phyloP scores from a whole-genome alignment of 2,329 filamentous ascomycete genomes.

The Fusarium sp. region DNA sequence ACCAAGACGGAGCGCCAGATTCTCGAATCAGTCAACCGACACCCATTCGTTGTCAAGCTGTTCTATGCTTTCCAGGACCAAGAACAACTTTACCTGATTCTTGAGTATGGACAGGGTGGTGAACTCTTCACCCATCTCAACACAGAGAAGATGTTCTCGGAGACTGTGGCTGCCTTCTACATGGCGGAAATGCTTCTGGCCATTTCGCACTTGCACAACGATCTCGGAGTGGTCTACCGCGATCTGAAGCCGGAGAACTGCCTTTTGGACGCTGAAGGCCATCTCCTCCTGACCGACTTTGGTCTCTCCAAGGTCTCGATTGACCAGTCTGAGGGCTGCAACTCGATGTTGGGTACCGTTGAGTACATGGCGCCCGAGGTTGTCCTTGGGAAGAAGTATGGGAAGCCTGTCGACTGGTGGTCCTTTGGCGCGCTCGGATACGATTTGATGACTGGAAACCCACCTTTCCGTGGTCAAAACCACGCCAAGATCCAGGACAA shows the following conservation, averaged over 20 bases:
- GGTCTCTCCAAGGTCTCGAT: conserved; percentile 95
- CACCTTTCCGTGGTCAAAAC: conserved; percentile 92
- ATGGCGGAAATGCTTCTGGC: conserved; percentile 98
- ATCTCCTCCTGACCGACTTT: conserved; percentile 96
- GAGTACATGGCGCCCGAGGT: conserved; percentile 99
- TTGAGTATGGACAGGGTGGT: conserved; percentile 97
- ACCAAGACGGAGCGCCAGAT: conserved; percentile 97
- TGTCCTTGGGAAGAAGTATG: conserved; percentile 88
- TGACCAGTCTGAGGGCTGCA: conserved; percentile 76
- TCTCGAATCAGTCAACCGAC: conserved; percentile 93
- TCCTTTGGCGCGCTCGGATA: conserved; percentile 93
- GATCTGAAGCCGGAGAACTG: conserved; percentile 99
- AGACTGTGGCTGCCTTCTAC: conserved; percentile 93
- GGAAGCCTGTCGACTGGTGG: conserved; percentile 98
- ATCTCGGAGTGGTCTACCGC: conserved; percentile 94
- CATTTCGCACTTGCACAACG: conserved; percentile 91
- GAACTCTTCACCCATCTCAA: conserved; percentile 97
- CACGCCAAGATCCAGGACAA: conserved; percentile 96
- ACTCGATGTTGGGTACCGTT: conserved; percentile 92
- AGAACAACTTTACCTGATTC: conserved; percentile 96
- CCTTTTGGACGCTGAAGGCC: conserved; percentile 89
- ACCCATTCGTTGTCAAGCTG: conserved; percentile 97
- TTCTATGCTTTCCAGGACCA: conserved; percentile 99
- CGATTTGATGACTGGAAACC: conserved; percentile 92
- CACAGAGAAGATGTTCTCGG: conserved; percentile 94